Evolutionary conservation across 768 basidiomycete genomes (phyloP).

Genomic region (Lanmaoa rubissima): DNA sequence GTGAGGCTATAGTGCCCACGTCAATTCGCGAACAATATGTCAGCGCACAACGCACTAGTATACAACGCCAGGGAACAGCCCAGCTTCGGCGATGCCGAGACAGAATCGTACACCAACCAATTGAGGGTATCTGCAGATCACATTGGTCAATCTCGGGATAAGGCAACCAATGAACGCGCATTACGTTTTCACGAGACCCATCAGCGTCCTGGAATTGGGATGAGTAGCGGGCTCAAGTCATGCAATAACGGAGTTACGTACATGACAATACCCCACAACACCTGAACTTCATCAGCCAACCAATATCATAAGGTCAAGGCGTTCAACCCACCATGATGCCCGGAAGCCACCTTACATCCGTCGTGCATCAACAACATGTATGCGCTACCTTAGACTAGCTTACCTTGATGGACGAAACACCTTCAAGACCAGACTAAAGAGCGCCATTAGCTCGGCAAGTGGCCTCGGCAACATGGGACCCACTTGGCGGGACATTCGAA

Average conservation of each 20-base stretch:
- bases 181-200: slow-evolving; percentile 68
- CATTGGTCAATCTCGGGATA: background rate
- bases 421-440: slow-evolving; percentile 45
- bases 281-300: slow-evolving; percentile 31
- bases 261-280: slow-evolving; percentile 66
- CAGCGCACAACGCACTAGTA: slow-evolving; percentile 53
- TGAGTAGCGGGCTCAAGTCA: background rate
- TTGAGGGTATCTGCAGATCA: slow-evolving; percentile 51
- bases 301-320: background rate
- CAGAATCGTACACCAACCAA: slow-evolving; percentile 56
- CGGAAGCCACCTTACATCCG: slow-evolving; percentile 53
- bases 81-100: slow-evolving; percentile 67
- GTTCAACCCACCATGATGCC: slow-evolving; percentile 51
- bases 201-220: slow-evolving; percentile 45
- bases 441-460: background rate
- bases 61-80: slow-evolving; percentile 69
- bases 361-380: background rate
- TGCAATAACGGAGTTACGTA: slow-evolving; percentile 22
- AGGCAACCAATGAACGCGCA: background rate
- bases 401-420: slow-evolving; percentile 62
- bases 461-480: background rate
- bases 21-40: background rate
- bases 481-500: slow-evolving; percentile 75
- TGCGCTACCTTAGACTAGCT: slow-evolving; percentile 2
- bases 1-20: slow-evolving; percentile 42